Evolutionary conservation across 1,139 yeast species (phyloP), one percentile per base, ranked within the genome.

Genomic region (Eremothecium sinecaudum): DNA sequence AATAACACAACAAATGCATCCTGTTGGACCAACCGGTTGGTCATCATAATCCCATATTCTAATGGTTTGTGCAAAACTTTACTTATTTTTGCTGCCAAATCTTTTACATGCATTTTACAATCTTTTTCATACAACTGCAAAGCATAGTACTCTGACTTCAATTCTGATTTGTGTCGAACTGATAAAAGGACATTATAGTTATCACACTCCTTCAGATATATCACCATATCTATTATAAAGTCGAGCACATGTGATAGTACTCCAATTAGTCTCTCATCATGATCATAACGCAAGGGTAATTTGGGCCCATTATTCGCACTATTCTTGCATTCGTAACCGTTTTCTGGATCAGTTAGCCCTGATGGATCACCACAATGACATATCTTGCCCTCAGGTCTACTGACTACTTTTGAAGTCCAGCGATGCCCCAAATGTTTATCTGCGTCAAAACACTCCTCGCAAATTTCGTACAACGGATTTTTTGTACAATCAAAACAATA

Each of bases 311-410:
- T 87, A 36, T 71, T 61, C 34, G 77, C 61, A 3, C 62, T 58
- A 4, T 53, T 56, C 20, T 63, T 68, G 77, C 94, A 87, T 0
- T 34, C 35, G 24, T 30, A 43, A 12, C 52, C 49, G 21, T 34
- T 27, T 6, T 33, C 32, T 10, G 49, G 42, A 18, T 44, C 39
- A 28, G 41, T 48, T 24, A 50, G 49, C 3, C 94, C 93, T 42
- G 79, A 83, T 0, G 71, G 67, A 52, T 90, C 95, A 2, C 97
- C 96, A 61, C 97, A 90, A 54, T 90, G 96, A 55, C 97, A 90
- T 4, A 86, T 86, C 1, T 96, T 96, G 4, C 95, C 94, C 44
- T 78, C 80, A 41, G 84, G 94, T 34, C 90, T 63, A 37, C 73
- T 77, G 35, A 87, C 78, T 10, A 84, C 75, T 26, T 77, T 71